Percentiles rank a stretch among this genome's conserved stretches.
phyloP scores from a whole-genome alignment of 768 basidiomycete genomes.

The Naganishia vishniacii region DNA sequence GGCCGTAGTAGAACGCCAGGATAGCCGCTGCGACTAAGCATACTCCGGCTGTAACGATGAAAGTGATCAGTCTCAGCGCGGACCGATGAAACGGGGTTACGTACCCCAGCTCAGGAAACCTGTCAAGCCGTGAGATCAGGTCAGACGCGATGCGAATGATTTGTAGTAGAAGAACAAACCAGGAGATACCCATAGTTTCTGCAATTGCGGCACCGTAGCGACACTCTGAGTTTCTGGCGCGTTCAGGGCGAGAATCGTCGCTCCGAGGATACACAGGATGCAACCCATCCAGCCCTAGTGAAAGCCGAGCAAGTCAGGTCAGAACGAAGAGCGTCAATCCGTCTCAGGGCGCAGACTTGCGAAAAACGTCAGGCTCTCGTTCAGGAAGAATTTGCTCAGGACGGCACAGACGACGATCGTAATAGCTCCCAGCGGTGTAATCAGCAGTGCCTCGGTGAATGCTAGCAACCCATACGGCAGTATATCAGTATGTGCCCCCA shows the following conservation, averaged over 20 bases:
- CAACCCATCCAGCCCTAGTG: slow-evolving; percentile 82
- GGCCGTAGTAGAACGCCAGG: slow-evolving; percentile 36
- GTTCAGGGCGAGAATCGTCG: slow-evolving; percentile 54
- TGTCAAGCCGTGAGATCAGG: not conserved
- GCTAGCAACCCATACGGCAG: slow-evolving; percentile 15
- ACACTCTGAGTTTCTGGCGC: slow-evolving; percentile 50
- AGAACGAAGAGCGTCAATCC: not conserved
- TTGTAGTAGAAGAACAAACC: not conserved
- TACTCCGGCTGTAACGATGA: slow-evolving; percentile 55
- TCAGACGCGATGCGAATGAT: not conserved
- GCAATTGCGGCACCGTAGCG: slow-evolving; percentile 55
- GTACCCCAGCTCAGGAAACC: slow-evolving; percentile 64
- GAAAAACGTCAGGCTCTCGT: slow-evolving; percentile 88
- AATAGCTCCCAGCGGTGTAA: slow-evolving; percentile 91
- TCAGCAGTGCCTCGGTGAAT: slow-evolving; percentile 64
- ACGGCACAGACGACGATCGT: slow-evolving; percentile 94
- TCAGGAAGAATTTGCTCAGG: slow-evolving; percentile 83
- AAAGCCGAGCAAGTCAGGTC: not conserved
- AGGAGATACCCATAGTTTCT: slow-evolving; percentile 56
- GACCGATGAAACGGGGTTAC: no score
- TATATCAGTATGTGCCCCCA: not conserved
- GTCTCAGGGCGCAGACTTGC: slow-evolving; percentile 29
- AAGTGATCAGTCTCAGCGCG: not conserved
- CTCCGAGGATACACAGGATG: slow-evolving; percentile 74
- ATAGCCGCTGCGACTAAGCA: slow-evolving; percentile 35